These are phyloP conservation scores for Pinus taeda DNA, from an alignment of 75 land plant species.

Conservation along the genomic window DNA sequence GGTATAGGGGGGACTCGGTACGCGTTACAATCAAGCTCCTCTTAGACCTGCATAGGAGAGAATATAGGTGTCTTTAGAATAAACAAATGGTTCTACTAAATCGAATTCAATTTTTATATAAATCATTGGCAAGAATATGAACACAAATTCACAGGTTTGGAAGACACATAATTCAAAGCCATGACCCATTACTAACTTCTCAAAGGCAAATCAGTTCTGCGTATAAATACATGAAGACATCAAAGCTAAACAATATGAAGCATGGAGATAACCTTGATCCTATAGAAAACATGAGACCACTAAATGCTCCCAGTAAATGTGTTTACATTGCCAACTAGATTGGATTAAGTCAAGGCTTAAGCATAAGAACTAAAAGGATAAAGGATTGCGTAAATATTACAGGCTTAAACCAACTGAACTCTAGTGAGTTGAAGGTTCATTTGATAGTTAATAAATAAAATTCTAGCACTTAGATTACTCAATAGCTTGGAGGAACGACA, in stretches of 20 bases:
- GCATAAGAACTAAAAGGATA: not conserved
- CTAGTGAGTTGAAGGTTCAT: not conserved
- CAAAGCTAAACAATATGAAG: not conserved
- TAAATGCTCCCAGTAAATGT: constrained; percentile 12
- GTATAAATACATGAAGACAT: not conserved
- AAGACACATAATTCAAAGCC: not conserved
- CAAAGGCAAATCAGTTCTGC: not conserved
- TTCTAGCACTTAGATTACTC: not conserved
- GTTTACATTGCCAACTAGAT: constrained; percentile 3
- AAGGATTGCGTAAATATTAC: not conserved
- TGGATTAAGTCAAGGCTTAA: not conserved
- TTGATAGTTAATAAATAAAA: constrained; percentile 9
- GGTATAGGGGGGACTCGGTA: too few relatives aligned
- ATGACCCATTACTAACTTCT: not conserved
- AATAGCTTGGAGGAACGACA: not conserved
- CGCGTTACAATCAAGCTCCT: not conserved
- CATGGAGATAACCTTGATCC: not conserved
- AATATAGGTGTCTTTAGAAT: not conserved
- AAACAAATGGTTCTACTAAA: not conserved
- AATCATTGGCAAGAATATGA: constrained; percentile 1
- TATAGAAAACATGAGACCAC: not conserved
- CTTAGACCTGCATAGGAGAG: constrained; percentile 1
- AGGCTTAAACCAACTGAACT: not conserved
- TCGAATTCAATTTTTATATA: not conserved
- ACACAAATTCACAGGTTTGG: not conserved